Percentiles rank a stretch among this genome's conserved stretches.
phyloP scores from a whole-genome alignment of 768 basidiomycete genomes.

The Leucocoprinus leucothites region DNA sequence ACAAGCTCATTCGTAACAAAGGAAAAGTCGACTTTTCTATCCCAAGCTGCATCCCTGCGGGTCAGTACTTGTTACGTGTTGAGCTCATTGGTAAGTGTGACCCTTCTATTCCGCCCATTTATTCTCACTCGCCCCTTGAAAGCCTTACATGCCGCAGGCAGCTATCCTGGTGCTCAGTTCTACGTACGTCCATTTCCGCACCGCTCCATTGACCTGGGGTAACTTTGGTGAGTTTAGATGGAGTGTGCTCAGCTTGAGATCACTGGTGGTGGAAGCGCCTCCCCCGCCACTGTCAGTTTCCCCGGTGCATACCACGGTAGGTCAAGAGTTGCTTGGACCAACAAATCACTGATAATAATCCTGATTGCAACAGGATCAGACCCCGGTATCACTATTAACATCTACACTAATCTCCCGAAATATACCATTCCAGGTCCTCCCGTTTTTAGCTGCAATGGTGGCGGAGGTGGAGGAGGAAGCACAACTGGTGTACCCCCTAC shows the following conservation, averaged over 20 bases:
- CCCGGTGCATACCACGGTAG: constrained; percentile 43
- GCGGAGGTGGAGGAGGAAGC: constrained; percentile 11
- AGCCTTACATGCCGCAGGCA: constrained; percentile 32
- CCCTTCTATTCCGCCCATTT: not conserved
- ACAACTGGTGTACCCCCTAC: constrained; percentile 12
- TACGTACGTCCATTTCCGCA: constrained; percentile 33
- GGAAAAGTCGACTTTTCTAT: constrained; percentile 49
- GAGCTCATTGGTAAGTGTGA: constrained; percentile 39
- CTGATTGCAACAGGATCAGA: constrained; percentile 3
- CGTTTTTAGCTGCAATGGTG: constrained; percentile 32
- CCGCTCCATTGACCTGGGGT: constrained; percentile 8
- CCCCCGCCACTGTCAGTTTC: constrained; percentile 43
- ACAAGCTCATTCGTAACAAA: constrained; percentile 42
- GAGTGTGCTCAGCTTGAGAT: constrained; percentile 46
- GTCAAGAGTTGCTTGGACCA: not conserved
- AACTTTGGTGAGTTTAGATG: constrained; percentile 26
- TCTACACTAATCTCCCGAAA: constrained; percentile 10
- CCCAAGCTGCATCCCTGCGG: constrained; percentile 42
- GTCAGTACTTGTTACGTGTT: constrained; percentile 48
- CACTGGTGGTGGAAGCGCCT: constrained; percentile 37
- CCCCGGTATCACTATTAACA: constrained; percentile 16
- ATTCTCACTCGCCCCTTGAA: not conserved
- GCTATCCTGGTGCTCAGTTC: constrained; percentile 54
- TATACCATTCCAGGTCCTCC: constrained; percentile 30
- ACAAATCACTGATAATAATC: not conserved